Evolutionary conservation across 768 basidiomycete species (phyloP).

Genomic region (Pholiota microspora): DNA sequence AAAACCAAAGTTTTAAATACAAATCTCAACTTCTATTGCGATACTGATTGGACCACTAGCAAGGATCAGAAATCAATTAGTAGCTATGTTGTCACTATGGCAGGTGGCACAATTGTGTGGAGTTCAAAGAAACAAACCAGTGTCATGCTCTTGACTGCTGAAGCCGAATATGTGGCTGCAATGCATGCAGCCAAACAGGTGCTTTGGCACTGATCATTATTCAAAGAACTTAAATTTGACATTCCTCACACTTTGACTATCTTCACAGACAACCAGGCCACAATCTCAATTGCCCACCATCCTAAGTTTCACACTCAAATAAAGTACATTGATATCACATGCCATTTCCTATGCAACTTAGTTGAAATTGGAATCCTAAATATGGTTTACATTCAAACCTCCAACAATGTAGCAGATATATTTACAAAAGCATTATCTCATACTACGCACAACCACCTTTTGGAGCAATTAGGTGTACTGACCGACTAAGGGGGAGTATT

Average conservation of each 20-base stretch:
- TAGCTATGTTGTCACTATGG: slow-evolving; percentile 30
- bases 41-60: slow-evolving; percentile 20
- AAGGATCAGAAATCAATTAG: slow-evolving; percentile 29
- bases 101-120: slow-evolving; percentile 39
- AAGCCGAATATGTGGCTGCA: slow-evolving; percentile 43
- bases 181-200: slow-evolving; percentile 30
- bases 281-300: slow-evolving; percentile 13
- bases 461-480: no score
- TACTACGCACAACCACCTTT: no score
- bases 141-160: slow-evolving; percentile 36
- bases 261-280: slow-evolving; percentile 16
- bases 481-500: no score
- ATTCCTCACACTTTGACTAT: slow-evolving; percentile 12
- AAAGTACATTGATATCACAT: slow-evolving; percentile 13
- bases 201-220: slow-evolving; percentile 29
- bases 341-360: slow-evolving; percentile 10
- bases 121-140: slow-evolving; percentile 34
- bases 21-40: slow-evolving; percentile 22
- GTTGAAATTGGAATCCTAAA: slow-evolving; percentile 9
- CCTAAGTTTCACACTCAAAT: slow-evolving; percentile 13
- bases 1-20: slow-evolving; percentile 28
- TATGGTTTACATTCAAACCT: slow-evolving; percentile 9
- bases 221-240: slow-evolving; percentile 13
- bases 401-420: slow-evolving; percentile 4
- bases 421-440: slow-evolving; percentile 10